Conservation (phyloP, 352 stramenopile genomes). For the Pythium dissotocum region DNA sequence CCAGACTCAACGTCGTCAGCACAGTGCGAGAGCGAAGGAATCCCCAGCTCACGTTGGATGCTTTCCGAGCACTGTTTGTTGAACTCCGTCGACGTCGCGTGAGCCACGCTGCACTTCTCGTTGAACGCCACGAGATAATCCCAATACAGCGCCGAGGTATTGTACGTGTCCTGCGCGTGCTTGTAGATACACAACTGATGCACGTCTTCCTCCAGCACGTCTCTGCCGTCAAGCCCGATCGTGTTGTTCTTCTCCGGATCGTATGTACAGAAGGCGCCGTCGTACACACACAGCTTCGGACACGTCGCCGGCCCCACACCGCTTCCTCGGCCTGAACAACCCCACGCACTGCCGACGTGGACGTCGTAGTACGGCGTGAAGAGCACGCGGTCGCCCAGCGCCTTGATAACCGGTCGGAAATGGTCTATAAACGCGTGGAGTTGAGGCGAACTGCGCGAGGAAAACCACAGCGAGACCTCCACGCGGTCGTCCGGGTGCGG, state of each 20-base stretch:
- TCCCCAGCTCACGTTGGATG: conserved; percentile 8
- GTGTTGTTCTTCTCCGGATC: conserved; percentile 35
- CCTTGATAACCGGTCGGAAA: conserved; percentile 14
- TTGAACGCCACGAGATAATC: conserved; percentile 31
- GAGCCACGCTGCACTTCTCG: conserved; percentile 19
- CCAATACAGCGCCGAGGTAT: conserved; percentile 28
- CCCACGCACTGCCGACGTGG: conserved; percentile 24
- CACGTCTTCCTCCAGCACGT: conserved; percentile 35
- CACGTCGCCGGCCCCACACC: conserved; percentile 14
- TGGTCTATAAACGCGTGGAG: conserved; percentile 25
- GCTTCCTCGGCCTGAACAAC: conserved; percentile 10
- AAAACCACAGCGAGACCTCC: conserved; percentile 35
- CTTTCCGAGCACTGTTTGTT: conserved; percentile 17
- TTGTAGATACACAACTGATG: conserved; percentile 32
- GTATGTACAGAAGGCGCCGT: conserved; percentile 33
- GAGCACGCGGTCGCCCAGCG: conserved; percentile 14
- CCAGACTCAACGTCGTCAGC: neutral
- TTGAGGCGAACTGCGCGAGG: conserved; percentile 24
- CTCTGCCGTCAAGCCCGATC: conserved; percentile 31
- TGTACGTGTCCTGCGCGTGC: conserved; percentile 10
- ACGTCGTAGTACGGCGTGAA: conserved; percentile 35
- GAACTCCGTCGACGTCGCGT: conserved; percentile 19
- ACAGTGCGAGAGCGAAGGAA: conserved; percentile 15
- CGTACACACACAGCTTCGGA: conserved; percentile 28
- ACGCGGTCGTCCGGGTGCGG: conserved; percentile 25